phyloP scores from a whole-genome alignment of 2,329 filamentous ascomycete genomes.

The Diaporthe longicolla region DNA sequence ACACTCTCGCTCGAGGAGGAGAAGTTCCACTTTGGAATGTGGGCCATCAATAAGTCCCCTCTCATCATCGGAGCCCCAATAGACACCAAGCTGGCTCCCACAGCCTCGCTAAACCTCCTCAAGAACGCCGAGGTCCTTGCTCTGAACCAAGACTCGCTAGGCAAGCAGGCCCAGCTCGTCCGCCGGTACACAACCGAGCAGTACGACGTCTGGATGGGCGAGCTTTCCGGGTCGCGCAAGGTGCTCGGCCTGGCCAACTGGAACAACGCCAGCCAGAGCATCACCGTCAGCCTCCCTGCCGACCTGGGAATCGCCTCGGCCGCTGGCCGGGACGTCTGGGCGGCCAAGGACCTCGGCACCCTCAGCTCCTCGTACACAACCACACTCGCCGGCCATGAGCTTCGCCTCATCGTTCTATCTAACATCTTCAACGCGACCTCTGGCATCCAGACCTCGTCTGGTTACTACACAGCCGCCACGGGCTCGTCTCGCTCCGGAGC shows the following conservation, averaged over 20 bases:
- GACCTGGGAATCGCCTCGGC: slow-evolving; percentile 57
- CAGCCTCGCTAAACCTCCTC: slow-evolving; percentile 58
- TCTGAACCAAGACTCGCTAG: slow-evolving; percentile 70
- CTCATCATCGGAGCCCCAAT: slow-evolving; percentile 63
- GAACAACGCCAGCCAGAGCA: slow-evolving; percentile 58
- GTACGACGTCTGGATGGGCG: slow-evolving; percentile 66
- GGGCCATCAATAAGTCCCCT: slow-evolving; percentile 66
- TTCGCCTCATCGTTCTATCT: slow-evolving; percentile 56
- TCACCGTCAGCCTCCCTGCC: slow-evolving; percentile 59
- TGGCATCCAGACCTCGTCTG: slow-evolving; percentile 41
- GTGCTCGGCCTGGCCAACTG: slow-evolving; percentile 66
- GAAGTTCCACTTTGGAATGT: slow-evolving; percentile 66
- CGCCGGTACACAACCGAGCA: slow-evolving; percentile 62
- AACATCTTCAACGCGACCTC: slow-evolving; percentile 48
- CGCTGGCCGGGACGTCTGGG: slow-evolving; percentile 57
- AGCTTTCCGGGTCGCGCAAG: slow-evolving; percentile 58
- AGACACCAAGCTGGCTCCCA: slow-evolving; percentile 54
- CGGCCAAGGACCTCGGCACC: slow-evolving; percentile 51
- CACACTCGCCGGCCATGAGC: slow-evolving; percentile 55
- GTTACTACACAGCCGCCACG: slow-evolving; percentile 57
- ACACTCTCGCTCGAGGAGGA: slow-evolving; percentile 62
- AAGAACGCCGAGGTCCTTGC: slow-evolving; percentile 68
- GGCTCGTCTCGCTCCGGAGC: slow-evolving; percentile 55
- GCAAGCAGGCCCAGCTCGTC: slow-evolving; percentile 64
- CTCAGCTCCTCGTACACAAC: slow-evolving; percentile 52